Evolutionary conservation across 2,329 filamentous ascomycete species (phyloP).

Genomic region (Aureobasidium musti): DNA sequence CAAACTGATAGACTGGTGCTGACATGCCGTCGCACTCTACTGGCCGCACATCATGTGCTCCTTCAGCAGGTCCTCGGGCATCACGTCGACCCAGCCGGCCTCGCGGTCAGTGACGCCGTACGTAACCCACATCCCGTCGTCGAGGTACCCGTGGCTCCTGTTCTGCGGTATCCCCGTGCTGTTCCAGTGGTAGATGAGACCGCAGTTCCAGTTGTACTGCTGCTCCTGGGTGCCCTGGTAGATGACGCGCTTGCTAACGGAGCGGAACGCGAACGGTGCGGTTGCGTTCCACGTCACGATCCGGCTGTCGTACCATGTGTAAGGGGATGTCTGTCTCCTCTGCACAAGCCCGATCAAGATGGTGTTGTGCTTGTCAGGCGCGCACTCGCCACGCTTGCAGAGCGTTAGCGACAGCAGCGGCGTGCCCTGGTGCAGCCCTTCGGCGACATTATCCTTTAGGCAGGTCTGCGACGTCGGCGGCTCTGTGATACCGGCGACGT

Average conservation of each 20-base stretch:
- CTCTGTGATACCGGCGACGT: neutral
- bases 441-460: neutral
- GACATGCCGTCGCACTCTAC: neutral
- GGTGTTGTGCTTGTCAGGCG: neutral
- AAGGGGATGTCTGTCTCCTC: neutral
- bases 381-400: neutral
- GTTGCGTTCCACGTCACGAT: neutral
- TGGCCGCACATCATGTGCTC: neutral
- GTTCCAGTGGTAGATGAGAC: neutral
- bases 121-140: neutral
- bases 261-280: neutral
- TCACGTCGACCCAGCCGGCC: neutral
- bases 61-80: neutral
- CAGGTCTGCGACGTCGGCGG: neutral
- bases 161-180: neutral
- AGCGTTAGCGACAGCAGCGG: neutral
- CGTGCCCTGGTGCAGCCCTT: neutral
- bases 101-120: neutral
- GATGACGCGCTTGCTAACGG: neutral
- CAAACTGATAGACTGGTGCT: too few species aligned
- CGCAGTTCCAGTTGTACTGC: neutral
- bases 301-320: neutral
- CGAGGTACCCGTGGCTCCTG: neutral
- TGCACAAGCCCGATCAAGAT: neutral
- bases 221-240: slow-evolving; percentile 1